phyloP scores from a whole-genome alignment of 768 basidiomycete genomes.

The Leccinum pellstonianum region DNA sequence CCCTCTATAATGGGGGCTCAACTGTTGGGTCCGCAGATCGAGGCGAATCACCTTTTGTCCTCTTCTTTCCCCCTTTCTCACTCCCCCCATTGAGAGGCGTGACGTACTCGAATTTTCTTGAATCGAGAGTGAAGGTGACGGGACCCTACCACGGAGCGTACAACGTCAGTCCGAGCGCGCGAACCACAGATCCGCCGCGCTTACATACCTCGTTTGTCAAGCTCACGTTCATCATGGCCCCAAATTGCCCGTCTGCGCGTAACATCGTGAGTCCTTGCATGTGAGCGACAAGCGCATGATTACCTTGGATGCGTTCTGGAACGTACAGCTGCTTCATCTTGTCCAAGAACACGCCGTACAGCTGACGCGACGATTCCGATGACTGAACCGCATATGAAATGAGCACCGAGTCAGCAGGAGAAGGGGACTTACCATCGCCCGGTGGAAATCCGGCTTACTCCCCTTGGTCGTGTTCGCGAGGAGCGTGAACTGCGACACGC shows the following conservation, averaged over 20 bases:
- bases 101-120: conserved; percentile 73
- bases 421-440: conserved; percentile 70
- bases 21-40: conserved; percentile 5
- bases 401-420: too few species aligned
- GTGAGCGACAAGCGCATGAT: neutral
- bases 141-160: conserved; percentile 55
- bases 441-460: conserved; percentile 89
- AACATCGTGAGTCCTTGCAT: neutral
- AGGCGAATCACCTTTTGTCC: conserved; percentile 1
- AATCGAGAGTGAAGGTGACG: conserved; percentile 82
- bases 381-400: conserved; percentile 33
- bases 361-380: conserved; percentile 58
- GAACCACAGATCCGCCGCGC: neutral
- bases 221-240: conserved; percentile 93
- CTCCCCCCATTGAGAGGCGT: conserved; percentile 18
- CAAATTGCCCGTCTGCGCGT: conserved; percentile 80
- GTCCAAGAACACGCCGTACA: conserved; percentile 75
- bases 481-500: conserved; percentile 93
- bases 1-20: neutral
- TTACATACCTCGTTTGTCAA: conserved; percentile 78
- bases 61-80: conserved; percentile 14
- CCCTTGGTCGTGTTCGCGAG: conserved; percentile 86
- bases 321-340: conserved; percentile 65
- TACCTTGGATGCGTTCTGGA: conserved; percentile 79
- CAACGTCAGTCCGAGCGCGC: conserved; percentile 3